Evolutionary conservation across 805 yeast species (phyloP).

Genomic region (Candida piceae): DNA sequence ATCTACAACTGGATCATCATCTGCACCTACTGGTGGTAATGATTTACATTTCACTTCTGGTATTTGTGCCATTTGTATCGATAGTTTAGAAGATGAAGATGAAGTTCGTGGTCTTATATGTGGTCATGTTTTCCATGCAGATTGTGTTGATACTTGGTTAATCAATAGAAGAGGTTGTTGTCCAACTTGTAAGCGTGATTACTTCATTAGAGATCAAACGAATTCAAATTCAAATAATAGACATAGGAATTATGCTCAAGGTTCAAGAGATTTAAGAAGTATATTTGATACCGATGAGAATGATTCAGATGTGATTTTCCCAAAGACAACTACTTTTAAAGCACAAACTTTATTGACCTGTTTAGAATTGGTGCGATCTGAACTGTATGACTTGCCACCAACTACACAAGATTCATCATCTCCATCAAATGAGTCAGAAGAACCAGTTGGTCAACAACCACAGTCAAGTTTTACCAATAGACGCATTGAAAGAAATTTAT

Average conservation of each 20-base stretch:
- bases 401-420: no score
- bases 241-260: slow-evolving; percentile 4
- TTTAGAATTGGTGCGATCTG: slow-evolving; percentile 11
- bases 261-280: slow-evolving; percentile 20
- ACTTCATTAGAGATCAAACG: slow-evolving; percentile 45
- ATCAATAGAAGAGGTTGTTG: slow-evolving; percentile 72
- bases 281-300: slow-evolving; percentile 21
- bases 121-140: slow-evolving; percentile 78
- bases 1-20: slow-evolving; percentile 3
- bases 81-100: slow-evolving; percentile 55
- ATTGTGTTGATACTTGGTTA: slow-evolving; percentile 80
- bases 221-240: not conserved
- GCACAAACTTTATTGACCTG: slow-evolving; percentile 24
- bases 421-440: not conserved
- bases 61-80: slow-evolving; percentile 75
- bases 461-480: slow-evolving; percentile 1
- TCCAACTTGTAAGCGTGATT: slow-evolving; percentile 76
- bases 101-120: slow-evolving; percentile 69
- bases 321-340: slow-evolving; percentile 23
- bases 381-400: slow-evolving; percentile 12
- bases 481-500: slow-evolving; percentile 3
- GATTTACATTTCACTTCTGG: slow-evolving; percentile 57
- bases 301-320: slow-evolving; percentile 13
- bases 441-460: not conserved
- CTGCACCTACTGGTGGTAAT: not conserved